A percentile compares a stretch with the other conserved stretches of the same genome.
Evolutionary conservation across 2,329 filamentous ascomycete species (phyloP).

Genomic region (Lasiodiplodia citricola): DNA sequence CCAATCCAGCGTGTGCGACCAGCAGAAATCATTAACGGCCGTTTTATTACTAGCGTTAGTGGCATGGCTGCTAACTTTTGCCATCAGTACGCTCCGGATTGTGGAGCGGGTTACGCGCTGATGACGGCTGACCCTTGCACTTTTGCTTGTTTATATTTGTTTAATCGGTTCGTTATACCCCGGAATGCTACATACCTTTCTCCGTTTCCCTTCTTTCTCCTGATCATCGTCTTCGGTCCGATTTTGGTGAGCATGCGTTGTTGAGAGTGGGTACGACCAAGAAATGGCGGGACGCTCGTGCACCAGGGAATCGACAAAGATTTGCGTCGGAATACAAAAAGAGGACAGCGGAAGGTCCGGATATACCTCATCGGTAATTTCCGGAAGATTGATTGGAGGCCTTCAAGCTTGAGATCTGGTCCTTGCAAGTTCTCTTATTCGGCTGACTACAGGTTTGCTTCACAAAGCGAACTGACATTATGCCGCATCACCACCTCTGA

Average conservation of each 20-base stretch:
- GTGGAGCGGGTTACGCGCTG: constrained; percentile 25
- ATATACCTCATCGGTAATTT: background rate
- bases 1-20: constrained; percentile 58
- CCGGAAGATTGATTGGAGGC: background rate
- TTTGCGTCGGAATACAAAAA: background rate
- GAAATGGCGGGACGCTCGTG: constrained; percentile 14
- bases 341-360: background rate
- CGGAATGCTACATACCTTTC: constrained; percentile 21
- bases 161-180: constrained; percentile 25
- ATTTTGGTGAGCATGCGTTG: constrained; percentile 11
- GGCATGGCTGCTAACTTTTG: constrained; percentile 90
- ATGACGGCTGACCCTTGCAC: background rate
- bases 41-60: constrained; percentile 82
- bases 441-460: constrained; percentile 13
- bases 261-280: constrained; percentile 19
- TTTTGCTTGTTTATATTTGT: constrained; percentile 14
- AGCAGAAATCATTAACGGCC: constrained; percentile 74
- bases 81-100: constrained; percentile 65
- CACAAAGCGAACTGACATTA: background rate
- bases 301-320: constrained; percentile 1
- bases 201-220: constrained; percentile 15
- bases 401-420: background rate
- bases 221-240: constrained; percentile 17
- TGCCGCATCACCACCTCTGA: no score
- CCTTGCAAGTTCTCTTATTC: background rate